Percentiles rank a stretch among this genome's conserved stretches.
phyloP scores from a whole-genome alignment of 768 basidiomycete species.

The Suillus hirtellus region DNA sequence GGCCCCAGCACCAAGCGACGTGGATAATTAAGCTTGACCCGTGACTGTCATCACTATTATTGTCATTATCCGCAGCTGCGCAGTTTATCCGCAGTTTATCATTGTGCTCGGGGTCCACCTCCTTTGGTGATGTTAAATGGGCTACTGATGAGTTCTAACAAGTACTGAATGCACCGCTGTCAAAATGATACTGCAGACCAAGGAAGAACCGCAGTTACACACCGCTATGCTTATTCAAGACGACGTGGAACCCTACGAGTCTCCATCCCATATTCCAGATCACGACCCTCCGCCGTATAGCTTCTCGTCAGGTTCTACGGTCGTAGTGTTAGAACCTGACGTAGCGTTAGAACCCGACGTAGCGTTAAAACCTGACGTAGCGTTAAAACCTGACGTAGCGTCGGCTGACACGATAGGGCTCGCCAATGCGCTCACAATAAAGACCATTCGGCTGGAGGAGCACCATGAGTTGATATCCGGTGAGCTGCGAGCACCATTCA shows the following conservation, averaged over 20 bases:
- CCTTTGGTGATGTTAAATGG: neutral
- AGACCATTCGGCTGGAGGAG: constrained; percentile 5
- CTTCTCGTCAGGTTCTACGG: neutral
- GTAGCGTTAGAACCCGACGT: no score
- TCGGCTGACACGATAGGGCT: neutral
- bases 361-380: no score
- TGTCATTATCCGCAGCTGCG: neutral
- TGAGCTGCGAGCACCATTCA: constrained; percentile 11
- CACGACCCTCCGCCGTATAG: no score
- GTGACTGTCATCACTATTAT: no score
- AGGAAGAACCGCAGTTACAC: neutral
- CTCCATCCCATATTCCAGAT: no score
- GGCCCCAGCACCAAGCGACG: no score
- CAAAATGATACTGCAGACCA: constrained; percentile 3
- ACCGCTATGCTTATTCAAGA: constrained; percentile 1
- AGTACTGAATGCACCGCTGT: neutral
- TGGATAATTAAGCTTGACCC: no score
- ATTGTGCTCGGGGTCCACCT: neutral
- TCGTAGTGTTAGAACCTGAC: no score
- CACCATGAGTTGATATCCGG: constrained; percentile 35
- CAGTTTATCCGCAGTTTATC: neutral
- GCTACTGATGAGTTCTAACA: no score
- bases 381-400: no score
- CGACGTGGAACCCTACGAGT: neutral
- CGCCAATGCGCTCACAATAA: neutral